These are phyloP conservation scores for Tylopilus subfusipes DNA, from an alignment of 768 basidiomycete genomes.

Conservation along the genomic window DNA sequence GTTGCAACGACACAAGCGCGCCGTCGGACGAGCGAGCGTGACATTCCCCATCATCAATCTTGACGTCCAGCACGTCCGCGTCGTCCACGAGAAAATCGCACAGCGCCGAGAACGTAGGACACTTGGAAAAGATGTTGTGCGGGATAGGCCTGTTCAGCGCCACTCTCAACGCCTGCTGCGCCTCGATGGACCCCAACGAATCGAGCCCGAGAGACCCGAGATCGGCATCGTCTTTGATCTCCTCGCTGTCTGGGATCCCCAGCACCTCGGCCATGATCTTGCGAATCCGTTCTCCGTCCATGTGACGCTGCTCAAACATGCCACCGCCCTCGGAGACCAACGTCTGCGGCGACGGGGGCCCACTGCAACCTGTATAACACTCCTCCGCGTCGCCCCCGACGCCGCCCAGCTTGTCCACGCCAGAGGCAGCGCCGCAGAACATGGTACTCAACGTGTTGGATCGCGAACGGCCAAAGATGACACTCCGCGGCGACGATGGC, in stretches of 20 bases:
- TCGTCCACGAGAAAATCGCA: constrained; percentile 11
- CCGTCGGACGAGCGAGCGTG: constrained; percentile 23
- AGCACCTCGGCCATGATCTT: constrained; percentile 45
- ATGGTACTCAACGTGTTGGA: constrained; percentile 23
- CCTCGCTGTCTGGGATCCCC: constrained; percentile 25
- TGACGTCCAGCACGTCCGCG: neutral
- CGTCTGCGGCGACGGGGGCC: constrained; percentile 37
- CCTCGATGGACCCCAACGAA: constrained; percentile 63
- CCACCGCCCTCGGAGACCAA: constrained; percentile 33
- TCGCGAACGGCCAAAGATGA: constrained; percentile 29
- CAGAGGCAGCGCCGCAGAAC: neutral
- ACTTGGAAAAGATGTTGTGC: constrained; percentile 38
- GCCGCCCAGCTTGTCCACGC: constrained; percentile 10
- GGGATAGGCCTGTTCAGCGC: constrained; percentile 44
- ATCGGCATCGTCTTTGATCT: constrained; percentile 43
- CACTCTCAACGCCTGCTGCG: constrained; percentile 43
- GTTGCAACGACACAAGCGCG: constrained; percentile 38
- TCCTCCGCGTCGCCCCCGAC: constrained; percentile 3
- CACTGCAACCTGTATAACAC: constrained; percentile 13
- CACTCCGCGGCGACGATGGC: constrained; percentile 23
- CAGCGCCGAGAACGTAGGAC: constrained; percentile 35
- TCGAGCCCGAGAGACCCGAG: constrained; percentile 57
- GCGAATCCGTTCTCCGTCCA: constrained; percentile 29
- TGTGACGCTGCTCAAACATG: neutral
- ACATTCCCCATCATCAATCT: neutral